Evolutionary conservation across 1,284 basidiomycete species (phyloP), one percentile per base, ranked within the genome.

Genomic region (Ceratobasidium papillatum): DNA sequence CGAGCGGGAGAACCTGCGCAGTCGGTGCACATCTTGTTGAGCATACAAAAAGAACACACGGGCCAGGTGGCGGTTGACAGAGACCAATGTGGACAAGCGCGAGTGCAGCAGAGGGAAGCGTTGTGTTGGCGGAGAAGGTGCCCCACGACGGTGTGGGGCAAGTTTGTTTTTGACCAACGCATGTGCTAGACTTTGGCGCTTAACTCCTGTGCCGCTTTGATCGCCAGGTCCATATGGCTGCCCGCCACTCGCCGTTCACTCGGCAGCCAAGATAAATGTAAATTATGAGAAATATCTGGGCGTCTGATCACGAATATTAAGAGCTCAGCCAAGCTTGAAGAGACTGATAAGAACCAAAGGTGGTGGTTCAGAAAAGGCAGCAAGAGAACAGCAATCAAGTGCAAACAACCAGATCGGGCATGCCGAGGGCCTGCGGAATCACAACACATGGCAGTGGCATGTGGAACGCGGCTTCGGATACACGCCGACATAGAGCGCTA

Each of bases 341-440:
- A 22, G 54, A 19, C 22, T 8, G 52, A 45, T 27, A 34, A 45
- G 51, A 30, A 27, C 1, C 56, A 59, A 7, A 36, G 27, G 17
- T 19, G 32, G 19, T 5, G 17, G 45, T 4, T 19, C 22, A 19
- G n/a, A 43, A 59, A 59, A 34, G 41, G 38, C 14, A 34, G 32
- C 34, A 12, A 41, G 59, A 14, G 38, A 5, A 22, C 12, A 9
- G 7, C 34, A 52, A 69, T 25, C 66, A 56, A 1, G 41, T 17
- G 11, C 52, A 56, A 69, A 69, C 66, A 51, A 25, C 34, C 66
- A 52, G 52, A 69, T 69, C 49, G 64, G 49, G 64, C 22, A 19
- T 68, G 32, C 65, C 65, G 65, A 69, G 41, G n/a, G 45, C 45
- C 52, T 22, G 47, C n/a, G 12, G 65, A 19, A 65, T 3, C 7